Conservation (phyloP, 1,284 basidiomycete species). For the Irpex sp. region DNA sequence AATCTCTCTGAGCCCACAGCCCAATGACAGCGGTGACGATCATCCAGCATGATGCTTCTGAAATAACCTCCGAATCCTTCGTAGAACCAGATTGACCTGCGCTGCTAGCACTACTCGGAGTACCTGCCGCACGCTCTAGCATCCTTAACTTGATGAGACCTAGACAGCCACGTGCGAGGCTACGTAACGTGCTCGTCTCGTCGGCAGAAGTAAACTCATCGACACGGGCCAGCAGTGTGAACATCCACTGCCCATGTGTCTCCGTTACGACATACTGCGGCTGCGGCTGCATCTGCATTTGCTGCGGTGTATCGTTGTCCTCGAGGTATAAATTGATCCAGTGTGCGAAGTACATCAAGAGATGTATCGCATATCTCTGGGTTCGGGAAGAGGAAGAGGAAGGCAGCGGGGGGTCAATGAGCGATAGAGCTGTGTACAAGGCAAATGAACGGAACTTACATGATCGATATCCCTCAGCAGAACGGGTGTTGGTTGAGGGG, state of each 20-base stretch:
- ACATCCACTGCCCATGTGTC: slow-evolving; percentile 80
- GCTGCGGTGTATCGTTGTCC: slow-evolving; percentile 31
- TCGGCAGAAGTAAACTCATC: slow-evolving; percentile 74
- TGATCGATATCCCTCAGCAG: slow-evolving; percentile 61
- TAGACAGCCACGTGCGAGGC: slow-evolving; percentile 73
- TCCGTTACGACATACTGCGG: slow-evolving; percentile 44
- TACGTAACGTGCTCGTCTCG: slow-evolving; percentile 76
- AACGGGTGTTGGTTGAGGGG: slow-evolving; percentile 53
- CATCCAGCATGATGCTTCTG: slow-evolving; percentile 73
- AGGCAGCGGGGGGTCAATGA: not conserved
- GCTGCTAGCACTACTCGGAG: not conserved
- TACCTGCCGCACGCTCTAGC: slow-evolving; percentile 5
- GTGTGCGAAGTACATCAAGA: slow-evolving; percentile 79
- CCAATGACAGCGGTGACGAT: slow-evolving; percentile 68
- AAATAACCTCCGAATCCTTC: slow-evolving; percentile 6
- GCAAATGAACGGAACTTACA: slow-evolving; percentile 34
- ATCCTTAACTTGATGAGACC: slow-evolving; percentile 46
- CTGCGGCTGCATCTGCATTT: slow-evolving; percentile 5
- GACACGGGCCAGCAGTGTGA: slow-evolving; percentile 71
- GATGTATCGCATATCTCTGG: slow-evolving; percentile 66
- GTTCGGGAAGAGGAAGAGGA: not conserved
- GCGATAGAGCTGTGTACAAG: not conserved
- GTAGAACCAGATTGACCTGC: not conserved
- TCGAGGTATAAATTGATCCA: slow-evolving; percentile 70
- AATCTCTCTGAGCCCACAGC: slow-evolving; percentile 84